phyloP scores from a whole-genome alignment of 352 stramenopile genomes.

The Pythium guiyangense region DNA sequence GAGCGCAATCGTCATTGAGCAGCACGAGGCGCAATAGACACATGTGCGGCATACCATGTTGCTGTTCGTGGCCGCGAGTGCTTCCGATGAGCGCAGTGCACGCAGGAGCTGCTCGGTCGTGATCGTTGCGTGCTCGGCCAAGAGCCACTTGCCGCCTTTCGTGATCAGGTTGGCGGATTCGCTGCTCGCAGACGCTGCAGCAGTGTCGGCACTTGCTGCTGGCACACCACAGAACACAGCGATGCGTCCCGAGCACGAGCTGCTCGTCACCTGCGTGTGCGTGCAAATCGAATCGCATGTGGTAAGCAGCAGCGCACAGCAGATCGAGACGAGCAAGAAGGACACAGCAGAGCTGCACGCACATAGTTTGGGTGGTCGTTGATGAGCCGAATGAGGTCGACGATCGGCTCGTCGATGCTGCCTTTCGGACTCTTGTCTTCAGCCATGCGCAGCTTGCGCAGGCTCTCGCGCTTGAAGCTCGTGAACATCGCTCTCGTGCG shows the following conservation, averaged over 20 bases:
- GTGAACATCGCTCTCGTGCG: constrained; percentile 65
- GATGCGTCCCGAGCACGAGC: constrained; percentile 89
- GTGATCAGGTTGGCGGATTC: constrained; percentile 57
- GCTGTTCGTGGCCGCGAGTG: constrained; percentile 21
- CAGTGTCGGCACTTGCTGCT: constrained; percentile 8
- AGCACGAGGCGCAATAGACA: not conserved
- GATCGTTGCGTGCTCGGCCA: constrained; percentile 76
- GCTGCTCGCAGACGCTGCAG: not conserved
- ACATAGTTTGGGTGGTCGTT: constrained; percentile 87
- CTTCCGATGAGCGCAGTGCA: constrained; percentile 37
- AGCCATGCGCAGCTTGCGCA: constrained; percentile 76
- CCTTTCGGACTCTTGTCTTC: constrained; percentile 91
- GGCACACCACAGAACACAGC: constrained; percentile 74
- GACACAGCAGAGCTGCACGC: constrained; percentile 12
- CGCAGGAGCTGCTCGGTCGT: constrained; percentile 60
- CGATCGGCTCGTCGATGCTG: constrained; percentile 86
- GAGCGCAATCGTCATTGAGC: not conserved
- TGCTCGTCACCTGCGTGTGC: constrained; percentile 76
- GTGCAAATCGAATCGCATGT: not conserved
- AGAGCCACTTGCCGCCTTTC: constrained; percentile 88
- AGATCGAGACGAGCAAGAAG: not conserved
- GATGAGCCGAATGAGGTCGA: constrained; percentile 83
- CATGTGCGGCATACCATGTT: constrained; percentile 51
- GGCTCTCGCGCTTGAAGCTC: constrained; percentile 81
- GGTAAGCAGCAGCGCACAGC: not conserved